These are phyloP conservation scores for Leishmania arabica DNA, from an alignment of 208 protist genomes.

Conservation along the genomic window DNA sequence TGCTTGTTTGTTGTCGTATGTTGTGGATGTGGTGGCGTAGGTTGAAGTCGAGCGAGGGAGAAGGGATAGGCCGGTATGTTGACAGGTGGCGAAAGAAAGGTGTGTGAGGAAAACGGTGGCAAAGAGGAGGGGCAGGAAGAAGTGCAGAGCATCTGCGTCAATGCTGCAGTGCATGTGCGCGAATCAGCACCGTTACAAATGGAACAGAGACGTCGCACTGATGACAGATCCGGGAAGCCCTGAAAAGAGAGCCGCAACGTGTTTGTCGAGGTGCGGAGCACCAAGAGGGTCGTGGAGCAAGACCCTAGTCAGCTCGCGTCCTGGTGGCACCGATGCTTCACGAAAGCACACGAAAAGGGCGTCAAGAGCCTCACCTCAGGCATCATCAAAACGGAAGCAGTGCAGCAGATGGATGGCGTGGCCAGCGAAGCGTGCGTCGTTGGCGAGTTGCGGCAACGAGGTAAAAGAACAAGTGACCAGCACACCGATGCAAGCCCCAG, in stretches of 20 bases:
- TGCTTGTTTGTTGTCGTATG: background rate
- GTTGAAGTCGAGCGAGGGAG: background rate
- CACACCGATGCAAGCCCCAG: background rate
- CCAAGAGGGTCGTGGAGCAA: background rate
- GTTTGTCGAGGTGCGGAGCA: background rate
- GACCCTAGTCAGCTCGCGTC: background rate
- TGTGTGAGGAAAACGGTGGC: background rate
- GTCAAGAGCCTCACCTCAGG: background rate
- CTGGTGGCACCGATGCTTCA: background rate
- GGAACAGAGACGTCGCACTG: background rate
- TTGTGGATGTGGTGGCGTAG: background rate
- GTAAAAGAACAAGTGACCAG: background rate
- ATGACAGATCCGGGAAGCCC: background rate
- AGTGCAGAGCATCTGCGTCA: background rate
- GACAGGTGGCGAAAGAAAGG: background rate
- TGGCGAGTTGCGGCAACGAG: background rate
- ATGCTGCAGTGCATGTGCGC: background rate
- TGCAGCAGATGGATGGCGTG: background rate
- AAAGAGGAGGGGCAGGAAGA: background rate
- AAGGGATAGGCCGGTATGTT: background rate
- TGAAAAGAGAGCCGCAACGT: background rate
- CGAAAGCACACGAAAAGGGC: background rate
- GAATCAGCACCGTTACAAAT: background rate
- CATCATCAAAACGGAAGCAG: background rate
- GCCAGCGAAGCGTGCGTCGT: background rate